phyloP scores from a whole-genome alignment of 148 eudicot species.

The Chenopodium formosanum region DNA sequence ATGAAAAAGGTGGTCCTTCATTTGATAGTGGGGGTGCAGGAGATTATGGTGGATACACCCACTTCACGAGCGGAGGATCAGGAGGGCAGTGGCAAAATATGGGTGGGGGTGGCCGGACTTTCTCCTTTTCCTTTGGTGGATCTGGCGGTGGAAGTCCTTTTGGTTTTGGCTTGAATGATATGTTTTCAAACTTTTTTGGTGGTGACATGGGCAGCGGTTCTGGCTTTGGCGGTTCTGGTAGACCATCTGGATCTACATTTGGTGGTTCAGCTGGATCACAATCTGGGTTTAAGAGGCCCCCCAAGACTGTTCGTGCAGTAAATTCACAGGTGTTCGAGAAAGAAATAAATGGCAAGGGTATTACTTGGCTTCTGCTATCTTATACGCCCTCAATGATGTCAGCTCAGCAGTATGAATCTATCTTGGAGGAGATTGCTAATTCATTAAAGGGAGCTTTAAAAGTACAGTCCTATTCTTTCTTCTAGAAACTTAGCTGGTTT shows the following conservation, averaged over 20 bases:
- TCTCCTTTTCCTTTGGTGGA: slow-evolving; percentile 91
- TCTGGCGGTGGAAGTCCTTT: slow-evolving; percentile 53
- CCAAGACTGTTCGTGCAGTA: slow-evolving; percentile 45
- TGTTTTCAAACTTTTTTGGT: slow-evolving; percentile 76
- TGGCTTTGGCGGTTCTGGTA: slow-evolving; percentile 54
- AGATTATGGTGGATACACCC: slow-evolving; percentile 51
- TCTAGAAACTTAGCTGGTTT: background rate
- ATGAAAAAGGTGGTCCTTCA: slow-evolving; percentile 75
- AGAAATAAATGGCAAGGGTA: slow-evolving; percentile 67
- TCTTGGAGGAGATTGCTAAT: slow-evolving; percentile 55
- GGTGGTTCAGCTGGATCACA: slow-evolving; percentile 59
- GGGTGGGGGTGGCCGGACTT: slow-evolving; percentile 73
- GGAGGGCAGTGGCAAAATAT: slow-evolving; percentile 70
- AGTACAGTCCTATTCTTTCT: slow-evolving; percentile 35
- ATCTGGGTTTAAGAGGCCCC: slow-evolving; percentile 40
- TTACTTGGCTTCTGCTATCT: slow-evolving; percentile 73
- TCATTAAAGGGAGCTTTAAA: slow-evolving; percentile 74
- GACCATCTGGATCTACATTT: slow-evolving; percentile 51
- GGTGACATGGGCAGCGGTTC: slow-evolving; percentile 60
- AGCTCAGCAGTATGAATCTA: slow-evolving; percentile 49
- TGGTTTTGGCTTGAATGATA: slow-evolving; percentile 74
- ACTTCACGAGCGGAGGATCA: slow-evolving; percentile 75
- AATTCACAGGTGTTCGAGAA: slow-evolving; percentile 59
- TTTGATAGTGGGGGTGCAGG: slow-evolving; percentile 64
- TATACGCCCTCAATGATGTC: slow-evolving; percentile 45